Base-by-base conservation (phyloP, 179 eudicot genomes). In the Beta macrorhiza region DNA sequence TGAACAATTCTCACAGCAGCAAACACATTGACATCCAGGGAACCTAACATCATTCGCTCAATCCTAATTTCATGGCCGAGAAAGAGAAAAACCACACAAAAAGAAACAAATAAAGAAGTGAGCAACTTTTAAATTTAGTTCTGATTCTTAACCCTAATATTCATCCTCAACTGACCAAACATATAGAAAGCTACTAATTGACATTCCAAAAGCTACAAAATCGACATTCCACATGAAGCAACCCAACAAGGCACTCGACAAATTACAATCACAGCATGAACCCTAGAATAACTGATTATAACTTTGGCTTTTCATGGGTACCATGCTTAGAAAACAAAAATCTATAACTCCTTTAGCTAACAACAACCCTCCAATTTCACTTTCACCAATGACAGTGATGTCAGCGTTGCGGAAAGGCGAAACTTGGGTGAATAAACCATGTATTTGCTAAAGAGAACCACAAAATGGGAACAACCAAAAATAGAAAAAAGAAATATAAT, bases 161-260 rank as follows among this genome's bases (percentile, higher is more conserved):
- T 20, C 5, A 69, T 14, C 62, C 52, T n/a, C 12, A 5, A 49
- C 53, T 49, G 9, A 49, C 53, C 20, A 68, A 51, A 12, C 71
- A 42, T 42, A 16, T 55, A 11, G 17, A 59, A 61, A 25, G 16
- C 15, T 49, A 15, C 53, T 49, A 49, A 49, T 49, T 9, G 10
- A 49, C 53, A 1, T 49, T 49, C 53, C 20, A 16, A 5, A n/a
- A 6, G 44, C 58, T 49, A 64, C 42, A 22, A 10, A 10, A 49
- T 6, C 53, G 2, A 45, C 7, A 22, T 63, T 12, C 45, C 11
- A 45, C 15, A 8, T 77, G 58, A 63, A 20, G 68, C 37, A 53
- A 25, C 25, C 63, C 67, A 78, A 53, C 74, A 53, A 71, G 15
- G 73, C 20, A 63, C 44, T 63, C 44, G 25, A 77, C 58, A 77